A percentile compares a stretch with the other conserved stretches of the same genome.
Evolutionary conservation across 148 eudicot genomes (phyloP).

Genomic region (Diospyros lotus): DNA sequence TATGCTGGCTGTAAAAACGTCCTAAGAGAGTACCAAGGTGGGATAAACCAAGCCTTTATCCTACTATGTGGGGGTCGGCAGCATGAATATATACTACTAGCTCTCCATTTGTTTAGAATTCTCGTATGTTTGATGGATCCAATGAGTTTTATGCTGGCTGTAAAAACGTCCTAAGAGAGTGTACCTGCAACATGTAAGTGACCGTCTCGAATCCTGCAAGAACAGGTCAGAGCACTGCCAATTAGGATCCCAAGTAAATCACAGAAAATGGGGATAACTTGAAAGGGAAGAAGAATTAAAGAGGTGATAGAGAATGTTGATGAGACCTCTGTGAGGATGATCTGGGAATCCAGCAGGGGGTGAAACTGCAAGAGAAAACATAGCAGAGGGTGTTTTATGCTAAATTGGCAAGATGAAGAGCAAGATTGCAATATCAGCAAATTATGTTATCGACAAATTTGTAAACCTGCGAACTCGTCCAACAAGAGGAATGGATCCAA

Average conservation of each 20-base stretch:
- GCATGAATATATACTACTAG: too few relatives aligned
- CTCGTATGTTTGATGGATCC: too few relatives aligned
- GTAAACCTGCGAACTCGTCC: constrained; percentile 82
- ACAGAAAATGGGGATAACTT: background rate
- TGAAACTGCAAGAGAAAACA: constrained; percentile 50
- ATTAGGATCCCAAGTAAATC: too few relatives aligned
- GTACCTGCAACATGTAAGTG: constrained; percentile 87
- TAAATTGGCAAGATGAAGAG: background rate
- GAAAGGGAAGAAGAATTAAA: too few relatives aligned
- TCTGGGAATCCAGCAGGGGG: constrained; percentile 97
- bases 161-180: too few relatives aligned
- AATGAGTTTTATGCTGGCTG: too few relatives aligned
- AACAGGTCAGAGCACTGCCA: background rate
- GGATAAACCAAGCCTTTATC: too few relatives aligned
- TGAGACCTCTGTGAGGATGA: constrained; percentile 88
- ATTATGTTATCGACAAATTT: too few relatives aligned
- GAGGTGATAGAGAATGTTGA: background rate
- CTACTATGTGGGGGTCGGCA: too few relatives aligned
- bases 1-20: too few relatives aligned
- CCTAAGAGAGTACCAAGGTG: too few relatives aligned
- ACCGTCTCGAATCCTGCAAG: constrained; percentile 90
- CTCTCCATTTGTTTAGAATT: too few relatives aligned
- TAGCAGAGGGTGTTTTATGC: background rate
- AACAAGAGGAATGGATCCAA: constrained; percentile 90
- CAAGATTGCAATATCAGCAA: background rate